Percentiles rank a stretch among this genome's conserved stretches.
These are phyloP conservation scores for Claviceps humidiphila DNA, from an alignment of 2,329 filamentous ascomycete genomes.

Conservation along the genomic window DNA sequence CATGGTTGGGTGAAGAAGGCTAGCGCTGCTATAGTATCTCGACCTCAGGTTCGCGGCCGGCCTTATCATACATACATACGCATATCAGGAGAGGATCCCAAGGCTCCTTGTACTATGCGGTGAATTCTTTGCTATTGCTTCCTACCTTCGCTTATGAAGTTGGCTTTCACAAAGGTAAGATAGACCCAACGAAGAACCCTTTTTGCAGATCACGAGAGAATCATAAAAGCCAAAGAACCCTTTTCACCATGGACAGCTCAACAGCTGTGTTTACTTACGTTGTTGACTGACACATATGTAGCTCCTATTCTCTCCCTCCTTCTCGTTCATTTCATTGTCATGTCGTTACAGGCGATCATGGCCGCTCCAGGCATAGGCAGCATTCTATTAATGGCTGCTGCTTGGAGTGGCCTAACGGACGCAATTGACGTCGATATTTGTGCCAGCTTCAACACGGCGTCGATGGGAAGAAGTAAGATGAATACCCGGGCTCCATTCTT, in stretches of 20 bases:
- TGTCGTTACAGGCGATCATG: not conserved
- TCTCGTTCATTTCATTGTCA: not conserved
- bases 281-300: not conserved
- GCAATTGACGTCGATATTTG: slow-evolving; percentile 21
- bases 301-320: not conserved
- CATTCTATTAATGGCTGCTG: slow-evolving; percentile 12
- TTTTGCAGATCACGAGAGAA: too few relatives aligned
- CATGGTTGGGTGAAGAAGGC: not conserved
- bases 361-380: not conserved
- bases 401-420: slow-evolving; percentile 12
- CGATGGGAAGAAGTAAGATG: slow-evolving; percentile 18
- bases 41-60: not conserved
- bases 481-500: not conserved
- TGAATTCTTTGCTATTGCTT: not conserved
- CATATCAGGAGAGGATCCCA: not conserved
- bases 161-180: not conserved
- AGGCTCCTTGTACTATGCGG: slow-evolving; percentile 1
- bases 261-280: not conserved
- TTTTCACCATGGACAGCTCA: too few relatives aligned
- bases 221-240: too few relatives aligned
- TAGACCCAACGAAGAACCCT: too few relatives aligned
- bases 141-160: not conserved
- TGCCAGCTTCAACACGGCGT: slow-evolving; percentile 24
- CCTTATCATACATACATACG: slow-evolving; percentile 3
- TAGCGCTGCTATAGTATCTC: not conserved